Conservation (phyloP, 108 stramenopile species). For the Cyclotella choctawhatcheeana region DNA sequence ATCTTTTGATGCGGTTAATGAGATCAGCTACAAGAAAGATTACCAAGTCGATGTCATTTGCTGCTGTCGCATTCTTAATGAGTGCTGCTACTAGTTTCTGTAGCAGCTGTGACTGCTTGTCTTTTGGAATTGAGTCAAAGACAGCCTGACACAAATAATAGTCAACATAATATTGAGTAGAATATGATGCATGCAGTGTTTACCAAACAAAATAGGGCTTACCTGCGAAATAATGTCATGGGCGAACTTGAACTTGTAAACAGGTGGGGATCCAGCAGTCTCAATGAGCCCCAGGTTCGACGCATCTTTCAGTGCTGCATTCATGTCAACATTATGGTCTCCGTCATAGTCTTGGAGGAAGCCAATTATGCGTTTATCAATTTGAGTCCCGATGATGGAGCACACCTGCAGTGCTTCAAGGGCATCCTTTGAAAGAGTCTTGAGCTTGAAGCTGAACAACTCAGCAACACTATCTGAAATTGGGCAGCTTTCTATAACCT, state of each 20-base stretch:
- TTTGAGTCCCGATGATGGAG: slow-evolving; percentile 29
- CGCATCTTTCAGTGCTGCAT: slow-evolving; percentile 3
- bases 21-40: slow-evolving; percentile 30
- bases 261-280: not conserved
- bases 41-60: not conserved
- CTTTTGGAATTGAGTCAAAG: slow-evolving; percentile 5
- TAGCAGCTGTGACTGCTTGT: slow-evolving; percentile 12
- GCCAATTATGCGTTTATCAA: slow-evolving; percentile 22
- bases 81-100: slow-evolving; percentile 16
- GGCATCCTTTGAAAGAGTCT: slow-evolving; percentile 10
- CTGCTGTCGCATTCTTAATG: slow-evolving; percentile 12
- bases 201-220: not conserved
- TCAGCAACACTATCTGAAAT: slow-evolving; percentile 41
- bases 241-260: slow-evolving; percentile 25
- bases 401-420: slow-evolving; percentile 29
- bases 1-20: slow-evolving; percentile 24
- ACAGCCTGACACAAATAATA: slow-evolving; percentile 9
- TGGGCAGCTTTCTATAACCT: slow-evolving; percentile 17
- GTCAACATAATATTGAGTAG: no score
- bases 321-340: slow-evolving; percentile 24
- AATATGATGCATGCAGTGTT: no score
- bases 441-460: slow-evolving; percentile 24
- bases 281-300: slow-evolving; percentile 19
- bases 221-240: slow-evolving; percentile 35
- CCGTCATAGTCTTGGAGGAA: slow-evolving; percentile 25